Evolutionary conservation across 2,329 filamentous ascomycete species (phyloP).

Genomic region (Berkeleyomyces basicola): DNA sequence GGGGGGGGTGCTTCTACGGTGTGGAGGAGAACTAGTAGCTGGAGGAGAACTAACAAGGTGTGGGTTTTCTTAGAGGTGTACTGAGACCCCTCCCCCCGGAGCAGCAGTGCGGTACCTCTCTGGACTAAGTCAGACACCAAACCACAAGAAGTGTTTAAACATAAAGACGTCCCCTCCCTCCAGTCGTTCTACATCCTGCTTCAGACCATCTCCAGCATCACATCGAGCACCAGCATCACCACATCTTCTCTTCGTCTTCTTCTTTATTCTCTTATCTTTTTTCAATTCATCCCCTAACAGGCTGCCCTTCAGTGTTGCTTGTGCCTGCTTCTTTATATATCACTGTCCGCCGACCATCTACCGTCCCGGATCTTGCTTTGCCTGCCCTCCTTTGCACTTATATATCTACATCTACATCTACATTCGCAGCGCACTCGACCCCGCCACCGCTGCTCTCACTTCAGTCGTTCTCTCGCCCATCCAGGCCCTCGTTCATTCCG

Average conservation of each 20-base stretch:
- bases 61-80: no score
- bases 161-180: neutral
- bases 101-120: no score
- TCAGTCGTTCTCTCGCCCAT: neutral
- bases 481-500: neutral
- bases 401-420: neutral
- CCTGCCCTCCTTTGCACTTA: neutral
- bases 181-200: neutral
- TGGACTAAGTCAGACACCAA: no score
- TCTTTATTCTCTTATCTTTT: slow-evolving; percentile 16
- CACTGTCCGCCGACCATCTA: neutral
- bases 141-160: neutral
- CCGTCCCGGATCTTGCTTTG: neutral
- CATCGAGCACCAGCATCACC: slow-evolving; percentile 9
- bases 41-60: no score
- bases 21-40: no score
- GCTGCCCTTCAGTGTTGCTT: neutral
- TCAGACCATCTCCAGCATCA: neutral
- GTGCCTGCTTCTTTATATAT: neutral
- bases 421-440: neutral
- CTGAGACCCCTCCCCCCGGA: no score
- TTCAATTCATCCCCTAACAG: neutral
- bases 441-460: neutral
- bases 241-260: slow-evolving; percentile 18
- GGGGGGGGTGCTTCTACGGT: no score